phyloP scores from a whole-genome alignment of 805 yeast species.

The Saturnispora serradocipensis region DNA sequence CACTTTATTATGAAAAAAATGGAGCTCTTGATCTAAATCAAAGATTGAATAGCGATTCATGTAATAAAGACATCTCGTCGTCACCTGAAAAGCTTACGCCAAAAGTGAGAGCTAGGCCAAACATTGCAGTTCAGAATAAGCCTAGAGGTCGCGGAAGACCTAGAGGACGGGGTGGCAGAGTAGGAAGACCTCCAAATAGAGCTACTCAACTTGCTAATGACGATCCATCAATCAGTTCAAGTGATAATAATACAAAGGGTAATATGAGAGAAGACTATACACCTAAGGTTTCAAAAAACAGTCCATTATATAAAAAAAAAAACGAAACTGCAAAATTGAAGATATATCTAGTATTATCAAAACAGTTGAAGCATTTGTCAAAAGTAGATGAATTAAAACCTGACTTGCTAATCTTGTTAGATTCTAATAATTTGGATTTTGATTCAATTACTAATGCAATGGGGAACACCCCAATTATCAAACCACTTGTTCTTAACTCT shows the following conservation, averaged over 20 bases:
- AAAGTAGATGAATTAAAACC: conserved; percentile 28
- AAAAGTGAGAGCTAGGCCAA: background rate
- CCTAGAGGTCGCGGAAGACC: conserved; percentile 5
- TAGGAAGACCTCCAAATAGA: conserved; percentile 1
- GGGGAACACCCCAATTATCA: conserved; percentile 34
- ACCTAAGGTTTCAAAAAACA: conserved; percentile 26
- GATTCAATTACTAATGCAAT: conserved; percentile 7
- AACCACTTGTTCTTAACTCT: conserved; percentile 36
- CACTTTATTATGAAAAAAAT: conserved; percentile 32
- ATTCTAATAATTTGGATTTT: conserved; percentile 25
- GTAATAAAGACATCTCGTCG: background rate
- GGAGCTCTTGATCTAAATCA: conserved; percentile 24
- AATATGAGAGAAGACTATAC: conserved; percentile 24
- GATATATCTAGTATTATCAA: conserved; percentile 36
- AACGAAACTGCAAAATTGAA: conserved; percentile 16
- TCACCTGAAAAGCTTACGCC: background rate
- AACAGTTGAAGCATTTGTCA: conserved; percentile 32
- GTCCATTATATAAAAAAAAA: conserved; percentile 16
- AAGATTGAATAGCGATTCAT: background rate
- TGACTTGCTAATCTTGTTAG: conserved; percentile 41
- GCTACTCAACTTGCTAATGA: background rate
- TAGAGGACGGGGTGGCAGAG: conserved; percentile 3
- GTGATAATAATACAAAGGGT: background rate
- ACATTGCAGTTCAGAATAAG: background rate
- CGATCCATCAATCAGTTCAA: background rate